Evolutionary conservation across 257 asterid genomes (phyloP), one percentile per base, ranked within the genome.

Genomic region (Perilla frutescens): DNA sequence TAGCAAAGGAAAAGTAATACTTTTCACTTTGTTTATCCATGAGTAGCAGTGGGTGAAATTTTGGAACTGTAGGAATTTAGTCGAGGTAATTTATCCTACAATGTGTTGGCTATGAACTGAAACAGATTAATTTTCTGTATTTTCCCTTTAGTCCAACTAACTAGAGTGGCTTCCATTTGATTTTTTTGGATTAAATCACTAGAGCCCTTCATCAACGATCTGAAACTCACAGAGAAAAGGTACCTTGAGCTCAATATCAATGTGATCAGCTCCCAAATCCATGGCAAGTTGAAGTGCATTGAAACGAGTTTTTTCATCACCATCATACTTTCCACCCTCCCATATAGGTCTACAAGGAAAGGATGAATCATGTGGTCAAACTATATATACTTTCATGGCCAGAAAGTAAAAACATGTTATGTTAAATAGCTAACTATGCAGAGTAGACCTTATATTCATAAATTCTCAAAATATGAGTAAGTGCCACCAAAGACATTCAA

Each of bases 241-340:
- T 75, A 95, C 99, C 96, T 89, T 82, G 71, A 95, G 97, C 84
- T 95, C 99, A 67, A 94, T 91, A 73, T 94, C 99, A 71, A 94
- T 84, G 84, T 94, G 91, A 81, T 89, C 96, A 78, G 99, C 99
- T 83, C 99, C 99, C 89, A 86, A 79, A 77, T 91, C 92, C 97
- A 94, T 91, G 76, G 97, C 96, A 57, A 88, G 80, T 51, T 45
- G 92, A 78, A 94, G 97, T 39, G 83, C 97, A 14, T 66, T 77
- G 50, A 84, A 76, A 64, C 98, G 94, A 73, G 79, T 77, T 54
- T 63, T 83, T 72, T 94, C 99, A 75, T 88, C 97, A 71, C 99
- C 99, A 75, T 77, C 87, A 73, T 94, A 94, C 70, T 79, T 81
- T 77, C 99, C 99, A 78, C 99, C 99, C 86, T 94, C 99, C 99